phyloP scores from a whole-genome alignment of 495 filamentous ascomycete species.

The Aspergillus olivimuriae region DNA sequence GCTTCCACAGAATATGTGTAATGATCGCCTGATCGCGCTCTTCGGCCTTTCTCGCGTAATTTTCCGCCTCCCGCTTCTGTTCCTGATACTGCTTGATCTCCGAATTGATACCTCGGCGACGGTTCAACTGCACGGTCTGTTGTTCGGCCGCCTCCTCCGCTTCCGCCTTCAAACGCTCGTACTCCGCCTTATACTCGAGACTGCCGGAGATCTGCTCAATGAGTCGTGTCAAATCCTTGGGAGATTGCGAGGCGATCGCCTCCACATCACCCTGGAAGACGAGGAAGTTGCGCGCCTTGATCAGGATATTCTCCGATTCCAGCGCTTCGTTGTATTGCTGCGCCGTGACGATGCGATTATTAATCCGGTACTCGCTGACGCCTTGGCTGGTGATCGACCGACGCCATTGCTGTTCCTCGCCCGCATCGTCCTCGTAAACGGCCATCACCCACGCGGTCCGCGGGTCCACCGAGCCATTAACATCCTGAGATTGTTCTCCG shows the following conservation, averaged over 20 bases:
- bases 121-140: slow-evolving; percentile 76
- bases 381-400: slow-evolving; percentile 84
- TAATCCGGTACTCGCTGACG: slow-evolving; percentile 93
- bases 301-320: slow-evolving; percentile 91
- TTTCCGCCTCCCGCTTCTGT: slow-evolving; percentile 94
- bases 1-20: slow-evolving; percentile 92
- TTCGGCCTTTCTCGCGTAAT: slow-evolving; percentile 77
- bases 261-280: slow-evolving; percentile 99
- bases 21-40: slow-evolving; percentile 90
- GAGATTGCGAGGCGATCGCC: slow-evolving; percentile 90
- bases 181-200: slow-evolving; percentile 91
- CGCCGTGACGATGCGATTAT: slow-evolving; percentile 80
- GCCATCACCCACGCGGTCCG: slow-evolving; percentile 98
- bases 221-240: slow-evolving; percentile 85
- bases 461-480: slow-evolving; percentile 62
- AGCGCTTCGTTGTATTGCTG: slow-evolving; percentile 90
- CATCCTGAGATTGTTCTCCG: slow-evolving; percentile 42
- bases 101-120: slow-evolving; percentile 89
- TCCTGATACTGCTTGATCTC: slow-evolving; percentile 97
- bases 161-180: slow-evolving; percentile 80
- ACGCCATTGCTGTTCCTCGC: slow-evolving; percentile 94
- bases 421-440: slow-evolving; percentile 95
- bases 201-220: slow-evolving; percentile 98
- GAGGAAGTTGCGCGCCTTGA: slow-evolving; percentile 95
- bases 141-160: slow-evolving; percentile 83